Evolutionary conservation across 495 filamentous ascomycete species (phyloP).

Genomic region (Hypoxylon fuscum): DNA sequence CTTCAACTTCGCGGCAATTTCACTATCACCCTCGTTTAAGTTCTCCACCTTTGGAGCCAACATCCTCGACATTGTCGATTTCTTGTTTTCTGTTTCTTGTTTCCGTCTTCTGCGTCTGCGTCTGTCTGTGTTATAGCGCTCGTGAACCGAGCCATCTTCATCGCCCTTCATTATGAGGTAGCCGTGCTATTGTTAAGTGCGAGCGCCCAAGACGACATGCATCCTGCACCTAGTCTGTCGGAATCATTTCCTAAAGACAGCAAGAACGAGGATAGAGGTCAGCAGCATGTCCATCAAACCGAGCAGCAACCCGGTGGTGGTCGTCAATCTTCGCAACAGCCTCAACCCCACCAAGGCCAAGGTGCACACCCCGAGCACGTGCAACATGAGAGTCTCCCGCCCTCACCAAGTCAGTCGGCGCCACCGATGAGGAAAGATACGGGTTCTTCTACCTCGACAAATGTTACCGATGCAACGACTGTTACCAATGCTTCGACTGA

Average conservation of each 20-base stretch:
- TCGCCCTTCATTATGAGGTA: conserved; percentile 49
- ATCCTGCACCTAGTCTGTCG: conserved; percentile 55
- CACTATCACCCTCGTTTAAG: conserved; percentile 34
- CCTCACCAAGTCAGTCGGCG: conserved; percentile 48
- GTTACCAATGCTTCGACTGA: conserved; percentile 51
- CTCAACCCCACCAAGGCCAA: conserved; percentile 40
- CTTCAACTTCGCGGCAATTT: conserved; percentile 38
- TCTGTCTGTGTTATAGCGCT: conserved; percentile 28
- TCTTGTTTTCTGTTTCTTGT: conserved; percentile 10
- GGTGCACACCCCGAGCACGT: conserved; percentile 41
- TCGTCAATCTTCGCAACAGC: conserved; percentile 41
- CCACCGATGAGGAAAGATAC: conserved; percentile 59
- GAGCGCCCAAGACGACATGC: conserved; percentile 49
- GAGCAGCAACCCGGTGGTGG: conserved; percentile 38
- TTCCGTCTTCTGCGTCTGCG: too few relatives aligned
- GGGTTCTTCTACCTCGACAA: conserved; percentile 56
- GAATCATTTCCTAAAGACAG: conserved; percentile 56
- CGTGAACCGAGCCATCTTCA: conserved; percentile 37
- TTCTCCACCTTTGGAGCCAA: conserved; percentile 29
- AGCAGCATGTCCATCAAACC: conserved; percentile 45
- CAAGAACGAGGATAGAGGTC: conserved; percentile 49
- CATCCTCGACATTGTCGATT: conserved; percentile 27
- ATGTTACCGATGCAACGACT: conserved; percentile 47
- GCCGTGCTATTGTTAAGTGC: conserved; percentile 40
- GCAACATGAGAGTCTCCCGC: conserved; percentile 45